Base-by-base conservation (phyloP, 805 yeast genomes). In the Pichia scutulata region DNA sequence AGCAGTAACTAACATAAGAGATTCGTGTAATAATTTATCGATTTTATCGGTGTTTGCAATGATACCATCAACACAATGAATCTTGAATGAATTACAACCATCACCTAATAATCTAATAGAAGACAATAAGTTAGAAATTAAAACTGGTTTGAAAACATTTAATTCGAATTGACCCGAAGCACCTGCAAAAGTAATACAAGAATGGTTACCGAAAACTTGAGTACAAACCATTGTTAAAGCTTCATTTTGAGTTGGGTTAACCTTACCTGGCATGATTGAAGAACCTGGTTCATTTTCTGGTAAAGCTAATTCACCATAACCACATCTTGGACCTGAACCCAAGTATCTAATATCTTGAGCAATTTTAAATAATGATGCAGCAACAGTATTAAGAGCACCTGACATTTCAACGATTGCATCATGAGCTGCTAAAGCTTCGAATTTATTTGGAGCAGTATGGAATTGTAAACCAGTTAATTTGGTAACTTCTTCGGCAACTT, bases 241-340 rank as follows among this genome's bases (percentile, higher is more conserved):
- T 78, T 93, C 99, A 71, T 90, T 90, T 77, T 93, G 99, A 51
- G 99, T 93, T 58, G 99, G 99, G 80, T 93, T 93, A 56, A 93
- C 97, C 76, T 93, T 93, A 68, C 99, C 99, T 48, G 99, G 99
- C 99, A 93, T 93, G 71, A 93, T 93, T 26, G 97, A 89, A 53
- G 97, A 89, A 66, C 99, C 99, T 51, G 99, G 99, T 76, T 93
- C 99, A 72, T 93, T 93, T 76, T 92, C 98, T 56, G 99, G 99
- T 61, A 93, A 76, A 25, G 89, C 67, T 60, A 93, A 81, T 74
- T 93, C 99, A 51, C 97, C 97, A 73, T 93, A 93, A 56, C 99
- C 99, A 74, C 99, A 93, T 76, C 99, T 86, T 67, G 99, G 99
- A 64, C 99, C 99, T 44, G 97, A 88, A 57, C 98, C 99, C 61